These are phyloP conservation scores for Emericellopsis cladophorae DNA, from an alignment of 2,329 filamentous ascomycete species.

Conservation along the genomic window DNA sequence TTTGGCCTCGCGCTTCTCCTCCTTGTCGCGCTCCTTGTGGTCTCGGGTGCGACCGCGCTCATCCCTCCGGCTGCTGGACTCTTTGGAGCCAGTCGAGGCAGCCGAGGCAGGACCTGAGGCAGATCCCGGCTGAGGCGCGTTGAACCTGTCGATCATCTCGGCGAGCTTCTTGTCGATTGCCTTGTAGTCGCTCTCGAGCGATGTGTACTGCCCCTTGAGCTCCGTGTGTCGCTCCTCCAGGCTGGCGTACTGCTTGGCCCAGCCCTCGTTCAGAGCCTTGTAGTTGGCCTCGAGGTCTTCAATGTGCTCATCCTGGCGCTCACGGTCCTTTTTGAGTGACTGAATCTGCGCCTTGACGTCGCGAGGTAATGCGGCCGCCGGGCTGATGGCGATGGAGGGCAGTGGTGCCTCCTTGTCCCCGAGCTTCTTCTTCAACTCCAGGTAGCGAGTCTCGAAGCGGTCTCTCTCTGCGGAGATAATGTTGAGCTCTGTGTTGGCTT, in stretches of 20 bases:
- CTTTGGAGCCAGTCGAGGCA: constrained; percentile 8
- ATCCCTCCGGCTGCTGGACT: constrained; percentile 15
- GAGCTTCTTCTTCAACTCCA: constrained; percentile 15
- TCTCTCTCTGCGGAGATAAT: constrained; percentile 9
- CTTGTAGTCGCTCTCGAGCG: background rate
- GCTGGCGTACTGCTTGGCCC: background rate
- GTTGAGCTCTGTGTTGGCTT: constrained; percentile 12
- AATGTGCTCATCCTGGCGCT: background rate
- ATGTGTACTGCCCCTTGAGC: constrained; percentile 4
- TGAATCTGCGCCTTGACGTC: constrained; percentile 1
- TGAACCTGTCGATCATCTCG: constrained; percentile 8
- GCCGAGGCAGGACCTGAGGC: constrained; percentile 7
- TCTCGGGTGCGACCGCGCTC: constrained; percentile 9
- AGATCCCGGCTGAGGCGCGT: constrained; percentile 6
- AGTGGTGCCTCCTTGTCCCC: constrained; percentile 8
- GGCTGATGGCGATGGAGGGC: background rate
- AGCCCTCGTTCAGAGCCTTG: constrained; percentile 1
- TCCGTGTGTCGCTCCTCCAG: constrained; percentile 1
- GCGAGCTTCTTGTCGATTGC: background rate
- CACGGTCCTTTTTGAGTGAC: background rate
- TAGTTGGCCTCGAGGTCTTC: constrained; percentile 1
- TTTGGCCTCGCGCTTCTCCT: constrained; percentile 9
- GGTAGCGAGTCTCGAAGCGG: constrained; percentile 11
- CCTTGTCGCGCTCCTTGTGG: constrained; percentile 5
- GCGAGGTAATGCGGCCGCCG: background rate